Evolutionary conservation across 305 asterid species (phyloP).

Genomic region (Fraxinus sp.): DNA sequence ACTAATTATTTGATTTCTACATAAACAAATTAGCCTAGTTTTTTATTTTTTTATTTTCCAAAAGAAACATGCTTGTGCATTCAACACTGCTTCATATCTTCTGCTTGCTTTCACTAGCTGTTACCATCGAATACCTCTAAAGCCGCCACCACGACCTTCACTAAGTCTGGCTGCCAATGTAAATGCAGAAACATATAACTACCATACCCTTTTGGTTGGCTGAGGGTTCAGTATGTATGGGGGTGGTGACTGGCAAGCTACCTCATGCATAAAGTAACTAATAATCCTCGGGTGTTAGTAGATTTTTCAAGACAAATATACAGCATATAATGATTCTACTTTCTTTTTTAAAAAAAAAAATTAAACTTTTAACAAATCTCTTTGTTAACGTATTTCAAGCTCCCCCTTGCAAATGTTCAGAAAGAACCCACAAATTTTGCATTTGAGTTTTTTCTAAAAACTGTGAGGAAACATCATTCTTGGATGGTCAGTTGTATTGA

Average conservation of each 20-base stretch:
- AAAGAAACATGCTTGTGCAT: too few relatives aligned
- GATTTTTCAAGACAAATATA: not conserved
- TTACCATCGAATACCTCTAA: too few relatives aligned
- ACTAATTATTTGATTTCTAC: too few relatives aligned
- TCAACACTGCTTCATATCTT: too few relatives aligned
- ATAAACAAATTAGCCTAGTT: too few relatives aligned
- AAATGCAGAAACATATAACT: too few relatives aligned
- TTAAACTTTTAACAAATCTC: not conserved
- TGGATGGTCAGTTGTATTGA: not conserved
- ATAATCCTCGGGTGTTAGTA: not conserved
- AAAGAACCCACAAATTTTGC: slow-evolving; percentile 37
- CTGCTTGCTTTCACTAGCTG: too few relatives aligned
- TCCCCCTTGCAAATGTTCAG: slow-evolving; percentile 29
- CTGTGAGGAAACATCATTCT: slow-evolving; percentile 24
- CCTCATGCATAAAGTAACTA: not conserved
- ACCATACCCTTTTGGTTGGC: not conserved
- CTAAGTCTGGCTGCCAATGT: too few relatives aligned
- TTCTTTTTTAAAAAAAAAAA: too few relatives aligned
- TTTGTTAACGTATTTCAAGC: not conserved
- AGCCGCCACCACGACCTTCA: too few relatives aligned
- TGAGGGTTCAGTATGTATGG: not conserved
- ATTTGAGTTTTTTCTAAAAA: slow-evolving; percentile 43
- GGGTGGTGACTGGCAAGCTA: not conserved
- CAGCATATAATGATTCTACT: not conserved
- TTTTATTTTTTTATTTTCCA: too few relatives aligned